Conservation (phyloP, 139 green algal genomes). For the Astrephomene gubernaculifera region DNA sequence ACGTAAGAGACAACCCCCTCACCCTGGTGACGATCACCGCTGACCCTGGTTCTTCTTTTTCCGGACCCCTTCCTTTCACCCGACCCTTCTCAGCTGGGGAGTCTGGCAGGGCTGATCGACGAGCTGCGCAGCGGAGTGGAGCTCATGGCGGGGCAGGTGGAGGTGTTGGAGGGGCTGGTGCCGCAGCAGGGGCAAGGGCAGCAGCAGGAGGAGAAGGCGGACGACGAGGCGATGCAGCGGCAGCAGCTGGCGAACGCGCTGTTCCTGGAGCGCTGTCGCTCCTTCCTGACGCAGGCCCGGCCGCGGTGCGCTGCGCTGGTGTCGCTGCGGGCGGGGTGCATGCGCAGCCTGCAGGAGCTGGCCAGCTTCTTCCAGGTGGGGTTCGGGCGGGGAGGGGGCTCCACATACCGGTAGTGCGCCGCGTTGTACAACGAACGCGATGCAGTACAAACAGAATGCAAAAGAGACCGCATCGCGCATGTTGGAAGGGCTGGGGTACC, state of each 20-base stretch:
- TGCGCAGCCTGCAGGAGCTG: neutral
- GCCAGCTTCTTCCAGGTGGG: conserved; percentile 32
- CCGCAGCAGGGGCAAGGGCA: neutral
- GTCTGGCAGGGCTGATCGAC: conserved; percentile 58
- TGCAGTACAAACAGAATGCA: too few relatives aligned
- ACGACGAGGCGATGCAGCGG: neutral
- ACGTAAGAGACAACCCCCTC: too few relatives aligned
- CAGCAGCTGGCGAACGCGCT: neutral
- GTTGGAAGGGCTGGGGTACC: too few relatives aligned
- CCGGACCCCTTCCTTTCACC: neutral
- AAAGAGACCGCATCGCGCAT: too few relatives aligned
- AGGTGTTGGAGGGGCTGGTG: neutral
- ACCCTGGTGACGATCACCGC: too few relatives aligned
- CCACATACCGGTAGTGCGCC: too few relatives aligned
- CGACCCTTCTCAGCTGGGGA: conserved; percentile 52
- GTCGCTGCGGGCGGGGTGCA: neutral
- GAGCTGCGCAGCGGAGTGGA: conserved; percentile 61
- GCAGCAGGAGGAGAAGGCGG: too few relatives aligned
- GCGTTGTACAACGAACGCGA: too few relatives aligned
- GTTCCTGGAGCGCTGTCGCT: conserved; percentile 26
- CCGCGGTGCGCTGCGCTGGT: conserved; percentile 1
- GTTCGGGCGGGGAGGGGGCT: too few relatives aligned
- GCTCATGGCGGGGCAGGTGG: conserved; percentile 47
- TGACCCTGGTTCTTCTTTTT: too few relatives aligned
- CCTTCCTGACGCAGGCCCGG: neutral